Base-by-base conservation (phyloP, 2,329 filamentous ascomycete genomes). In the Clarireedia paspali region DNA sequence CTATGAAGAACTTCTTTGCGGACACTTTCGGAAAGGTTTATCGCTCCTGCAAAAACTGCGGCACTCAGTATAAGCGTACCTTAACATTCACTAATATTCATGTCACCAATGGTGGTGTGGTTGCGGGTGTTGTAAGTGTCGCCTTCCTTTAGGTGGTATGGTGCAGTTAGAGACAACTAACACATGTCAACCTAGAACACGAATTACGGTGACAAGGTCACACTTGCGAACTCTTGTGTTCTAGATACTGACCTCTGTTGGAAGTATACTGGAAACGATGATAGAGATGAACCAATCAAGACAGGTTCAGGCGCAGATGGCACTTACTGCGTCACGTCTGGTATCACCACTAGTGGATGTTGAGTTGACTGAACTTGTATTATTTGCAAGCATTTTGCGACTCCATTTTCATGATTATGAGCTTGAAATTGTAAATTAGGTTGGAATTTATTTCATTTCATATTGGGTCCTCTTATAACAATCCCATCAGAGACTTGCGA, bases 21-120 rank as follows among this genome's bases (percentile, higher is more conserved):
- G 68, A 70, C 59, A 68, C 72, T 60, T 72, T 72, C 44, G 77
- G 76, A 52, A 79, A 79, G 60, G 66, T 79, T 27, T 73, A 73
- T 56, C 73, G 76, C 49, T 73, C 68, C 60, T 79, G 76, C 63
- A 76, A 76, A 38, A 77, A 78, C 70, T 78, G 75, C 67, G 68
- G 67, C 14, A 68, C 58, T 40, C 70, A 71, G 52, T 70, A 71
- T 55, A 62, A 70, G n/a, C 72, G 76, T 57, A 68, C 72, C 60
- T 70, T 77, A 50, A 67, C 74, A 57, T 68, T 78, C 53, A 67
- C 73, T 64, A 73, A 73, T 63, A 69, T 74, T 58, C 68, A 69
- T 46, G 71, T 71, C 59, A 65, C 68, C 48, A 68, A 71, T 53
- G 75, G 75, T 55, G 66, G 70, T 45, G 70, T 72, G n/a, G 70